Evolutionary conservation across 169 alveolate genomes (phyloP).

Genomic region (Plasmodium adleri): DNA sequence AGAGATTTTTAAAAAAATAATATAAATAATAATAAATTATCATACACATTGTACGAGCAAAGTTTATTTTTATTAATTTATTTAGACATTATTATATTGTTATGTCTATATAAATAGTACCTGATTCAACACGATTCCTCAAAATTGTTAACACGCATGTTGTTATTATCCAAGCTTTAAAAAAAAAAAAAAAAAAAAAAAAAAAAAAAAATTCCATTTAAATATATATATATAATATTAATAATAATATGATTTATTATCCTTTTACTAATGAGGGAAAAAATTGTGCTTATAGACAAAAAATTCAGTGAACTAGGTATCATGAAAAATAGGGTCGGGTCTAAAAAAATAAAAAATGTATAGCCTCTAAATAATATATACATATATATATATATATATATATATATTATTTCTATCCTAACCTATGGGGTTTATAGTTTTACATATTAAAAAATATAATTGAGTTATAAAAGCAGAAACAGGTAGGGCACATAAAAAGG

Average conservation of each 20-base stretch:
- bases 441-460: conserved; percentile 16
- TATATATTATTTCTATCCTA: neutral
- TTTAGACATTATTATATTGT: neutral
- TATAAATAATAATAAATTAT: neutral
- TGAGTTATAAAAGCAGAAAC: conserved; percentile 41
- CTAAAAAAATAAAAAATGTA: neutral
- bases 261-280: conserved; percentile 35
- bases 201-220: conserved; percentile 9
- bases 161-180: conserved; percentile 18
- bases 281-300: conserved; percentile 55
- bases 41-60: neutral
- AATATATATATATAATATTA: neutral
- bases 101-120: neutral
- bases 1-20: neutral
- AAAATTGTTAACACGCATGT: conserved; percentile 16
- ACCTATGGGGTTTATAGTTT: conserved; percentile 72
- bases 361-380: neutral
- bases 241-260: neutral
- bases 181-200: conserved; percentile 4
- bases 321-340: conserved; percentile 64
- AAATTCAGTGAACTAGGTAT: conserved; percentile 59
- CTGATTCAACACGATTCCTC: conserved; percentile 42
- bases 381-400: neutral
- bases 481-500: conserved; percentile 33
- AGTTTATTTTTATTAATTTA: neutral